These are phyloP conservation scores for Boletus barrowsii DNA, from an alignment of 768 basidiomycete species.

Conservation along the genomic window DNA sequence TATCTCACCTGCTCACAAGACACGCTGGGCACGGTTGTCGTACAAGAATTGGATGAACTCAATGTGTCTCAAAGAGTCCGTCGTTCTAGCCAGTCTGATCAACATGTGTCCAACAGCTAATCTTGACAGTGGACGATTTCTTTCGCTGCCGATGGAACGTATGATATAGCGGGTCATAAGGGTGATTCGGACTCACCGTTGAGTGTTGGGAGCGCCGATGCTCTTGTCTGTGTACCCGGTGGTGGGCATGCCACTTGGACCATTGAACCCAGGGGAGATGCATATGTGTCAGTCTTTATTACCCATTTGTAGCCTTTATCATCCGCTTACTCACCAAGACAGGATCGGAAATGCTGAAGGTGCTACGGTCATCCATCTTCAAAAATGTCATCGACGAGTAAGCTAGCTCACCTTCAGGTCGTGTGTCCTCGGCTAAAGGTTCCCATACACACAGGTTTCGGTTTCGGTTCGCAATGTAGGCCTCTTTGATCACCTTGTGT, in stretches of 20 bases:
- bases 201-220: background rate
- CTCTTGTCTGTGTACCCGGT: background rate
- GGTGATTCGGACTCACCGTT: background rate
- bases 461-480: conserved; percentile 1
- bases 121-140: background rate
- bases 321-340: background rate
- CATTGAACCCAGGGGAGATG: background rate
- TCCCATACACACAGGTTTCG: background rate
- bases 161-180: background rate
- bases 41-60: background rate
- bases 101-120: background rate
- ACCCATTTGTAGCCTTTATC: background rate
- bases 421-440: background rate
- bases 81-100: background rate
- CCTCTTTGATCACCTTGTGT: background rate
- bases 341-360: conserved; percentile 1
- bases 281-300: background rate
- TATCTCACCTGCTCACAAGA: conserved; percentile 1
- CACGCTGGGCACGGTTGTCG: background rate
- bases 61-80: background rate
- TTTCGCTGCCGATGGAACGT: background rate
- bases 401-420: background rate
- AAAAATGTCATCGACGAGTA: background rate
- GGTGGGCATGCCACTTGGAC: background rate
- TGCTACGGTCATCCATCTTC: conserved; percentile 1